Evolutionary conservation across 345 rosid genomes (phyloP).

Genomic region (Psidium guajava): DNA sequence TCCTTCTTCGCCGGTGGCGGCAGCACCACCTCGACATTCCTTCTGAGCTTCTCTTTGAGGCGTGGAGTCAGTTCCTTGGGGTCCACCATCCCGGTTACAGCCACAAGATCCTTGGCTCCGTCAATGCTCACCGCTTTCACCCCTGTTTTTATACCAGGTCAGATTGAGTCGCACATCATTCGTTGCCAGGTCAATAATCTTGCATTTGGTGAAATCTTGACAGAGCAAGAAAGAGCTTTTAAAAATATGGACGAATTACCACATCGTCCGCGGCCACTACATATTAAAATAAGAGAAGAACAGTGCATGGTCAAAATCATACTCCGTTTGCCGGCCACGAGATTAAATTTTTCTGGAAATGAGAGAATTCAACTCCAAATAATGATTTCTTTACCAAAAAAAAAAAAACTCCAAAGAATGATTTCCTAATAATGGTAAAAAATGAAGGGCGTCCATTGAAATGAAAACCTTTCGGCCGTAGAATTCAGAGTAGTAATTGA

Average conservation of each 20-base stretch:
- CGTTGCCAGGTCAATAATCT: background rate
- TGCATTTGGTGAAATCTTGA: background rate
- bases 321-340: background rate
- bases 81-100: constrained; percentile 70
- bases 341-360: background rate
- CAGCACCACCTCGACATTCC: constrained; percentile 52
- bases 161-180: background rate
- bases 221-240: background rate
- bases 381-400: background rate
- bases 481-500: background rate
- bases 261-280: background rate
- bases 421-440: background rate
- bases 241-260: background rate
- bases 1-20: constrained; percentile 17
- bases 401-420: background rate
- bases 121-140: constrained; percentile 47
- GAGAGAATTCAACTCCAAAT: background rate
- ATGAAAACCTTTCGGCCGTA: background rate
- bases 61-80: constrained; percentile 35
- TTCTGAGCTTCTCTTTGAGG: constrained; percentile 46
- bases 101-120: constrained; percentile 49
- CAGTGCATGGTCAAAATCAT: background rate
- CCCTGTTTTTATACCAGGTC: constrained; percentile 27
- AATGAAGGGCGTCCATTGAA: background rate
- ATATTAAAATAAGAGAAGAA: background rate